Percentiles rank a stretch among this genome's conserved stretches.
These are phyloP conservation scores for Balakata baccata DNA, from an alignment of 345 rosid genomes.

Conservation along the genomic window DNA sequence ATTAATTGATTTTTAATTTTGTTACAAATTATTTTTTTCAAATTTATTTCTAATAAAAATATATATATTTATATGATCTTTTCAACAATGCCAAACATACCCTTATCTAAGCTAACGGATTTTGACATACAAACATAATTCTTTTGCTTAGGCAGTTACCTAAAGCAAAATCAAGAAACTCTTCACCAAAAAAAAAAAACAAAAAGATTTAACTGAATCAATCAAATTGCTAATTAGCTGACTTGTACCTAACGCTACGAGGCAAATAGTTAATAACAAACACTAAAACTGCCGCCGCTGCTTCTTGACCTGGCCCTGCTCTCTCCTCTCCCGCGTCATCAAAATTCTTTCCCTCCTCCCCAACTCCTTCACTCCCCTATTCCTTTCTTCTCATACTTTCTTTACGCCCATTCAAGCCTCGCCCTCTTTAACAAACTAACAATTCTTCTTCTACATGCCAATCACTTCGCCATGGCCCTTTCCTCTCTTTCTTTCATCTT, in stretches of 20 bases:
- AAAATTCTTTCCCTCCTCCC: constrained; percentile 35
- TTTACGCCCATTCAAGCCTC: constrained; percentile 44
- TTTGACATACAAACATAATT: too few species aligned
- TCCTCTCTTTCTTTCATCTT: constrained; percentile 17
- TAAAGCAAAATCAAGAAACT: too few species aligned
- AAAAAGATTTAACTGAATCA: too few species aligned
- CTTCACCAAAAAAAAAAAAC: too few species aligned
- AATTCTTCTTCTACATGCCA: constrained; percentile 5
- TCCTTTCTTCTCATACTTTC: constrained; percentile 48
- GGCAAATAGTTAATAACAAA: not conserved
- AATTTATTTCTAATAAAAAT: too few species aligned
- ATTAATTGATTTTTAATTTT: too few species aligned
- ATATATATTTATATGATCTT: too few species aligned
- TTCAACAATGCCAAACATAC: too few species aligned
- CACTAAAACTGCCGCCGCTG: constrained; percentile 5
- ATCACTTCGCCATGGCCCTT: not conserved
- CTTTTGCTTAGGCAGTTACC: too few species aligned
- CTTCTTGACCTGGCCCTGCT: constrained; percentile 29
- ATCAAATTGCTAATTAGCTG: too few species aligned
- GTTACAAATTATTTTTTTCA: too few species aligned
- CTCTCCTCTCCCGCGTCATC: constrained; percentile 39
- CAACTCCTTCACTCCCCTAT: constrained; percentile 22
- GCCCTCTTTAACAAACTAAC: constrained; percentile 16
- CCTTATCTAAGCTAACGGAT: too few species aligned
- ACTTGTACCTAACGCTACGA: not conserved